Percentiles rank a stretch among this genome's conserved stretches.
These are phyloP conservation scores for Chloranthus sessilifolius DNA, from an alignment of 164 flowering plant genomes.

Conservation along the genomic window DNA sequence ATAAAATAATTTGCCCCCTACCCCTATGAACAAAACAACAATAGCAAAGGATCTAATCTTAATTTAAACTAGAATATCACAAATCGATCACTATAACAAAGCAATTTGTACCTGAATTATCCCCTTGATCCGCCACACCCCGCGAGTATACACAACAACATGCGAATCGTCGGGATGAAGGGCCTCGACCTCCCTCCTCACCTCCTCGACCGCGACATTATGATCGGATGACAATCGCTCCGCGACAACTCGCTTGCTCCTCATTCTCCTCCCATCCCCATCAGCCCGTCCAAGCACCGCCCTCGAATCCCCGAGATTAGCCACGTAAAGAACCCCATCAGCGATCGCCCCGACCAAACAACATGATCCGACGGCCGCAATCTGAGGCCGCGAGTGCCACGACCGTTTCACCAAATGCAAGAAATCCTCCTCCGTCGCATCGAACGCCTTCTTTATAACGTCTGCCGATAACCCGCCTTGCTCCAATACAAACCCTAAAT, in stretches of 20 bases:
- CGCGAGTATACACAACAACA: slow-evolving; percentile 50
- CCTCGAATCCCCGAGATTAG: slow-evolving; percentile 63
- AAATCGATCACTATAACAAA: not conserved
- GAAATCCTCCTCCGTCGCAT: slow-evolving; percentile 49
- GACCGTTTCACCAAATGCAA: slow-evolving; percentile 46
- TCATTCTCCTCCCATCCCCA: no score
- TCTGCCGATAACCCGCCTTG: slow-evolving; percentile 35
- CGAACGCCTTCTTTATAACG: slow-evolving; percentile 49
- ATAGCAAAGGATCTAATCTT: not conserved
- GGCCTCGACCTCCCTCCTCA: slow-evolving; percentile 48
- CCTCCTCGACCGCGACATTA: slow-evolving; percentile 48
- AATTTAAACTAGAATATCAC: not conserved
- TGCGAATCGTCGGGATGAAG: slow-evolving; percentile 58
- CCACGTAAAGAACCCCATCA: slow-evolving; percentile 43
- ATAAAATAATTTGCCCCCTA: no score
- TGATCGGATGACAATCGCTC: slow-evolving; percentile 60
- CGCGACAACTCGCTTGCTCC: slow-evolving; percentile 25
- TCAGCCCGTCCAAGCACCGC: slow-evolving; percentile 43
- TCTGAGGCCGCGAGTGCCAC: slow-evolving; percentile 44
- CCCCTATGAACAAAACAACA: no score
- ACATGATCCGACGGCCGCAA: slow-evolving; percentile 63
- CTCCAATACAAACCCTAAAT: slow-evolving; percentile 45
- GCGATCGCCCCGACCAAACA: slow-evolving; percentile 54
- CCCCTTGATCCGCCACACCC: slow-evolving; percentile 74
- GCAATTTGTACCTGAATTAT: slow-evolving; percentile 51